These are phyloP conservation scores for Phaeosphaeriaceae sp. DNA, from an alignment of 2,329 filamentous ascomycete genomes.

Conservation along the genomic window DNA sequence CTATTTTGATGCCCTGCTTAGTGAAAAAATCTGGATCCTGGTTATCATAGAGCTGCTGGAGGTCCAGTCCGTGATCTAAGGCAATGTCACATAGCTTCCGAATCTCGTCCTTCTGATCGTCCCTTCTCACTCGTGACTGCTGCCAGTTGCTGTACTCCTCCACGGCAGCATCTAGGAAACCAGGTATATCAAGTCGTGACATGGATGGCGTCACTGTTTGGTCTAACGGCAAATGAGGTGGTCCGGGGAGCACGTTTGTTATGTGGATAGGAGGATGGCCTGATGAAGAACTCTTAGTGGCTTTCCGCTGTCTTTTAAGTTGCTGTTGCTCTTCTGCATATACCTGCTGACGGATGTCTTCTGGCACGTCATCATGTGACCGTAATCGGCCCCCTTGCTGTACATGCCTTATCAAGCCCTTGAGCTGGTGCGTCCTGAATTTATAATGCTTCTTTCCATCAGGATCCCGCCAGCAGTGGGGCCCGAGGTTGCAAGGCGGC, in stretches of 20 bases:
- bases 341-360: constrained; percentile 39
- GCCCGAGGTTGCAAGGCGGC: constrained; percentile 31
- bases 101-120: constrained; percentile 18
- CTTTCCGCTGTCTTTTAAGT: constrained; percentile 23
- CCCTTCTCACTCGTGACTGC: constrained; percentile 17
- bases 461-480: constrained; percentile 45
- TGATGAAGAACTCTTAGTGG: constrained; percentile 18
- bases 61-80: constrained; percentile 17
- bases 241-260: constrained; percentile 31
- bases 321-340: constrained; percentile 41
- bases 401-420: constrained; percentile 34
- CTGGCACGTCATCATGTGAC: constrained; percentile 38
- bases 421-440: constrained; percentile 38
- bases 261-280: constrained; percentile 38
- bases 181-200: constrained; percentile 19
- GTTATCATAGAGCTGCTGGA: constrained; percentile 38
- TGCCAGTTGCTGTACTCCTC: constrained; percentile 22
- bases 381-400: constrained; percentile 28
- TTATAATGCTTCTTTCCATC: constrained; percentile 43
- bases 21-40: constrained; percentile 39
- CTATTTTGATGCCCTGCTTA: constrained; percentile 34
- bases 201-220: not conserved
- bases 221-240: constrained; percentile 2
- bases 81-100: constrained; percentile 15
- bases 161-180: constrained; percentile 19